Base-by-base conservation (phyloP, 2,329 filamentous ascomycete genomes). In the Paradendryphiella salina region DNA sequence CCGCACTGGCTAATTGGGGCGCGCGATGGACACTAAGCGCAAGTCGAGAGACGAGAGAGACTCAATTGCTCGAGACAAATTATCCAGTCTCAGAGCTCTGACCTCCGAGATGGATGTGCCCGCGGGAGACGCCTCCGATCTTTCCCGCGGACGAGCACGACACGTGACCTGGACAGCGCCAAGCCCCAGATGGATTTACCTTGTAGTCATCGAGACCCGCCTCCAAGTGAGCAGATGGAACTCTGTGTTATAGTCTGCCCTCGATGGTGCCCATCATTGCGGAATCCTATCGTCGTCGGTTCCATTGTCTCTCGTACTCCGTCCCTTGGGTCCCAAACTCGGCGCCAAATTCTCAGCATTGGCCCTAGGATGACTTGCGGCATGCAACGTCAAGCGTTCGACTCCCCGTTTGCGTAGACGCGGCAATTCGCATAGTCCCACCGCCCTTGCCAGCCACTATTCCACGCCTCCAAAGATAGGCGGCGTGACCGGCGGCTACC, bases 331-430 rank as follows among this genome's bases (percentile, higher is more conserved):
- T 31, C 33, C 32, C 33, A 23, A 28, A 31, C 45, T 17, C 33
- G 39, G 37, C 51, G 37, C 38, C 39, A 35, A 32, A 33, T 17
- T 21, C 43, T 28, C 45, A 51, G 36, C 14, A 42, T 35, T 31
- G 36, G 49, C 41, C 48, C 32, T 8, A 38, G 18, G 36, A 49
- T 46, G 39, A 37, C 46, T 33, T 20, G 46, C 40, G 42, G 52
- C 52, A 56, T 56, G 56, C 52, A 45, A 48, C 46, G 46, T 28
- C 40, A 36, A 44, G 47, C 47, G 46, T 52, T 52, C 21, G 54
- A 47, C 29, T 57, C 36, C 37, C 53, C 48, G 52, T 61, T 50
- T 57, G 58, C 56, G 52, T 56, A 50, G 52, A 49, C 54, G 59
- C 57, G 40, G 54, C 56, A 50, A 45, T 46, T 45, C 50, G 53